Evolutionary conservation across 805 yeast genomes (phyloP).

Genomic region (Kuraishia capsulata): DNA sequence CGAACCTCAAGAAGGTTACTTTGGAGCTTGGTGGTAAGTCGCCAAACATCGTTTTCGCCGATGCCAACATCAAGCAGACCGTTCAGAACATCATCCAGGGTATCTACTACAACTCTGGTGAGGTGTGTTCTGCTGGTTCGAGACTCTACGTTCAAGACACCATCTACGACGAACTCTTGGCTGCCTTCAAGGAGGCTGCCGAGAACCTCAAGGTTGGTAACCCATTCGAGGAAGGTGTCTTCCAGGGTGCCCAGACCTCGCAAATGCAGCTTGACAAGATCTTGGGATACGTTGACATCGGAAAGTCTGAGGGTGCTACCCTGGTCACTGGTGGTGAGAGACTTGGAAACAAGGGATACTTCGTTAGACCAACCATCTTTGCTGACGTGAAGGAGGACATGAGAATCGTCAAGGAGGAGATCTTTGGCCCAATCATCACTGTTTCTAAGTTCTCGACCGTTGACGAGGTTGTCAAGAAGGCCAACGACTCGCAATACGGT

Average conservation of each 20-base stretch:
- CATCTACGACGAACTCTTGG: slow-evolving; percentile 69
- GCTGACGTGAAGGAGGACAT: slow-evolving; percentile 60
- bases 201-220: slow-evolving; percentile 60
- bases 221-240: slow-evolving; percentile 70
- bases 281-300: slow-evolving; percentile 65
- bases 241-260: slow-evolving; percentile 92
- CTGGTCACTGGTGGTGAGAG: slow-evolving; percentile 56
- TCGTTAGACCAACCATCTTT: slow-evolving; percentile 64
- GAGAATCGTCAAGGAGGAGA: slow-evolving; percentile 69
- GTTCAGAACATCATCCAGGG: slow-evolving; percentile 70
- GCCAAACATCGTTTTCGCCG: slow-evolving; percentile 82
- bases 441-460: slow-evolving; percentile 72
- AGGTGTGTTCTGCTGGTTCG: slow-evolving; percentile 93
- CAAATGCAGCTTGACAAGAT: slow-evolving; percentile 71
- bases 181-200: slow-evolving; percentile 45
- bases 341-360: slow-evolving; percentile 52
- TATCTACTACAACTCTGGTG: slow-evolving; percentile 91
- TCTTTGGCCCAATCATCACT: slow-evolving; percentile 88
- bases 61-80: slow-evolving; percentile 72
- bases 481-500: slow-evolving; percentile 80
- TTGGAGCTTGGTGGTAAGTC: slow-evolving; percentile 96
- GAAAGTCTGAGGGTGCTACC: slow-evolving; percentile 78
- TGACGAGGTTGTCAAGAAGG: slow-evolving; percentile 70
- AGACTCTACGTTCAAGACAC: slow-evolving; percentile 83
- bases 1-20: slow-evolving; percentile 82